Evolutionary conservation across 2,329 filamentous ascomycete genomes (phyloP), one percentile per base, ranked within the genome.

Genomic region (Teratosphaeria viscida): DNA sequence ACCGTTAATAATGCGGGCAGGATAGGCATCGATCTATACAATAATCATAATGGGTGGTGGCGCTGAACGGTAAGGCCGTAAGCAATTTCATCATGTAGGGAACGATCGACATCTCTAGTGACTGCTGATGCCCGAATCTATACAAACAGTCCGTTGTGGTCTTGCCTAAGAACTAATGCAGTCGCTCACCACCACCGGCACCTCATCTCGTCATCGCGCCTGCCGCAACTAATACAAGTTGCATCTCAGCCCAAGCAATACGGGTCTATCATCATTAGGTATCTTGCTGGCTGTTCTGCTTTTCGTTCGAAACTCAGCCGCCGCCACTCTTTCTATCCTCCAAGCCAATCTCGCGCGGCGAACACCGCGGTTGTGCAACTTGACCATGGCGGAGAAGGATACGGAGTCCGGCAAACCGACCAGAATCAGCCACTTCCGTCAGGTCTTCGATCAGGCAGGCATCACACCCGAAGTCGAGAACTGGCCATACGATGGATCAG

Each of bases 401-500:
- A 57, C 69, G 16, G 71, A 73, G 61, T 64, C 67, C 55, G 66
- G 65, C 62, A 66, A 64, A 56, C 63, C 64, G 11, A 61, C 60
- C 23, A 60, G 60, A 54, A 66, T 73, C 12, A 62, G 67, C 19
- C 66, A 71, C 58, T 64, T 70, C 57, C 62, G 61, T 55, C 67
- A 73, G 58, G 72, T 74, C 52, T 59, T 67, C 52, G 67, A 71
- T 37, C 68, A 72, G 59, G 63, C 67, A 19, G 69, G 71, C 57
- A 59, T 74, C 32, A 74, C 71, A 11, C 64, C 67, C 2, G 71
- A 73, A 56, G 67, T 74, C 19, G 57, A 68, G 55, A 67, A 72
- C 23, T 68, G 67, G 63, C 26, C 68, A 10, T 73, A 73, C 55
- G 63, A 69, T 29, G 72, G 72, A 16, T 67, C 67, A 16, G 88